Base-by-base conservation (phyloP, 192 early-diverging fungal genomes). In the Gaertneriomyces sp. region DNA sequence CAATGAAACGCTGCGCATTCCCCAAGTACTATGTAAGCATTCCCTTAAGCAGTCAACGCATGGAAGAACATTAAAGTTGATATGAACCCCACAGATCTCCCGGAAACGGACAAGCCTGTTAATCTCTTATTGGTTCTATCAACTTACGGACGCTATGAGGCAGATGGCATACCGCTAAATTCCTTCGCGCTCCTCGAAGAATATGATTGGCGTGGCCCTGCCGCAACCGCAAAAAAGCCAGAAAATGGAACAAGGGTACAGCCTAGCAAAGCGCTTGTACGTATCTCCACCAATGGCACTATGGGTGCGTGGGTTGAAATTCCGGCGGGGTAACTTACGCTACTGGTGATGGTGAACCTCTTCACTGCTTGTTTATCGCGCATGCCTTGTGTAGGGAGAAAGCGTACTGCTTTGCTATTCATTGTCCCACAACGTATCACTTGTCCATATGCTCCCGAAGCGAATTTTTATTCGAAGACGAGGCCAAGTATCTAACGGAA, bases 381-480 rank as follows among this genome's bases (percentile, higher is more conserved):
- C 25, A 33, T 33, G 25, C 25, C 25, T 33, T 59, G 5, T 14
- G 53, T 59, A 81, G 76, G 10, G 63, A 58, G 40, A 25, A 67
- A 53, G 76, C 75, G 3, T 81, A 74, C 64, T 58, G 70, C 38
- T 75, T 84, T 51, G 45, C 63, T 6, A 52, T 81, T 47, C 76
- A 84, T 44, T 77, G 76, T 45, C 60, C 76, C 12, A 75, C 74
- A 5, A 58, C 77, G 8, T 82, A 71, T 58, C 44, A 45, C 38
- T 42, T 84, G 7, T 72, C 74, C 10, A 60, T 84, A n/a, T 77
- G 67, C 54, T 79, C 79, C 2, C 73, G 74, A 12, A 68, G 64
- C 1, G 76, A 81, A 4, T 80, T 74, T 61, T 40, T 63, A 6
- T 44, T 84, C 44, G 82, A 84, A 58, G 82, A 84, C 33, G 79